phyloP scores from a whole-genome alignment of 441 rosid species.

The Macaranga tanarius region DNA sequence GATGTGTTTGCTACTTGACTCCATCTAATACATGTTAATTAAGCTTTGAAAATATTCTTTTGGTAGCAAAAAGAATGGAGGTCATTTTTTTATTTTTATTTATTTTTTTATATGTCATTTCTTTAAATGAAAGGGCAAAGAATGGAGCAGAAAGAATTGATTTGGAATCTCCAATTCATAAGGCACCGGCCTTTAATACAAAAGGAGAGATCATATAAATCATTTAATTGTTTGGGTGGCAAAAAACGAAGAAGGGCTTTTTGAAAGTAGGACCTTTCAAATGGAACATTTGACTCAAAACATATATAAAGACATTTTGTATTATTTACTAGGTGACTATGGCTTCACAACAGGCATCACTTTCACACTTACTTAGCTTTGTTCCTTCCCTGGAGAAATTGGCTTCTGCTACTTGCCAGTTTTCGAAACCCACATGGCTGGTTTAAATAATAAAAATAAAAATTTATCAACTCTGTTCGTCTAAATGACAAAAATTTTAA shows the following conservation, averaged over 20 bases:
- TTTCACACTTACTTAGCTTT: constrained; percentile 27
- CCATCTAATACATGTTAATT: background rate
- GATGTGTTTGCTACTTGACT: background rate
- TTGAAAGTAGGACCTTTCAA: constrained; percentile 31
- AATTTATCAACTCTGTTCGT: no score
- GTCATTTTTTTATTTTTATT: constrained; percentile 7
- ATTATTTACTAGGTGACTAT: constrained; percentile 3
- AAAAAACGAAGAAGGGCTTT: constrained; percentile 55
- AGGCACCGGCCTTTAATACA: constrained; percentile 36
- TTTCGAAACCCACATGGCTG: background rate
- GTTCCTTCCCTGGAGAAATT: constrained; percentile 15
- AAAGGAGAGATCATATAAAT: background rate
- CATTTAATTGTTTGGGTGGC: constrained; percentile 33
- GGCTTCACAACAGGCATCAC: constrained; percentile 7
- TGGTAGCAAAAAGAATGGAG: constrained; percentile 30
- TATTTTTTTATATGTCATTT: no score
- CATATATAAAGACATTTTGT: no score
- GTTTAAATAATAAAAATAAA: no score
- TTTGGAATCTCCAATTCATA: constrained; percentile 45
- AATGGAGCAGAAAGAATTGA: constrained; percentile 40
- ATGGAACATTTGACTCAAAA: constrained; percentile 35
- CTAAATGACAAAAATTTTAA: no score
- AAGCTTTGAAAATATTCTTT: constrained; percentile 22
- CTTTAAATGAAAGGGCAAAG: constrained; percentile 35
- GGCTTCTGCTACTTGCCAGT: constrained; percentile 16